Conservation (phyloP, 2,329 filamentous ascomycete species). For the Aureobasidium mangrovei region DNA sequence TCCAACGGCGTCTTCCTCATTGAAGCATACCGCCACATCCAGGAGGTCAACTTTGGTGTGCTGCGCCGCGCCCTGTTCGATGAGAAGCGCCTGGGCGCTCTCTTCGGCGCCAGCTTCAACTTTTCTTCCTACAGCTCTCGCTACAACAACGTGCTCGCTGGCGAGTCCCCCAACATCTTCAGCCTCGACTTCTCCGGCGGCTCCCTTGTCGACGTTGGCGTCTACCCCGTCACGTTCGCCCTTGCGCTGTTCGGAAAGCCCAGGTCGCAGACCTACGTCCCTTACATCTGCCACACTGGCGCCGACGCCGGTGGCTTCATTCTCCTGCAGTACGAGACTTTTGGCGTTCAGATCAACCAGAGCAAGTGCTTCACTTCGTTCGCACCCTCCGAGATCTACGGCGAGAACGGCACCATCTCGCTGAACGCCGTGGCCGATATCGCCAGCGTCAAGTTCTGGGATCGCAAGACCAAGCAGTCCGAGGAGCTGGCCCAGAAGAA, state of each 20-base stretch:
- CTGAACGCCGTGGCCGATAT: slow-evolving; percentile 40
- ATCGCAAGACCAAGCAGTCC: slow-evolving; percentile 36
- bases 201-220: slow-evolving; percentile 40
- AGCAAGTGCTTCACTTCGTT: slow-evolving; percentile 38
- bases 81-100: slow-evolving; percentile 30
- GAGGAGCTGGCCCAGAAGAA: slow-evolving; percentile 33
- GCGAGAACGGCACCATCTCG: slow-evolving; percentile 38
- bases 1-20: slow-evolving; percentile 36
- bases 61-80: slow-evolving; percentile 30
- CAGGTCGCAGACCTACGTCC: slow-evolving; percentile 33
- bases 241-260: slow-evolving; percentile 41
- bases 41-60: slow-evolving; percentile 41
- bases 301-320: slow-evolving; percentile 40
- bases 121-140: slow-evolving; percentile 38
- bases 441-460: slow-evolving; percentile 31
- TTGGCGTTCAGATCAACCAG: slow-evolving; percentile 36
- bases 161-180: slow-evolving; percentile 42
- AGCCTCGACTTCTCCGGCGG: slow-evolving; percentile 39
- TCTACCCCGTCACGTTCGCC: slow-evolving; percentile 40
- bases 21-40: slow-evolving; percentile 43
- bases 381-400: slow-evolving; percentile 39
- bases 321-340: slow-evolving; percentile 35
- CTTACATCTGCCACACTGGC: slow-evolving; percentile 36
- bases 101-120: slow-evolving; percentile 38
- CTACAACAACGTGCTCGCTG: slow-evolving; percentile 39